Evolutionary conservation across 2,329 filamentous ascomycete species (phyloP).

Genomic region (Pseudogymnoascus pannorum): DNA sequence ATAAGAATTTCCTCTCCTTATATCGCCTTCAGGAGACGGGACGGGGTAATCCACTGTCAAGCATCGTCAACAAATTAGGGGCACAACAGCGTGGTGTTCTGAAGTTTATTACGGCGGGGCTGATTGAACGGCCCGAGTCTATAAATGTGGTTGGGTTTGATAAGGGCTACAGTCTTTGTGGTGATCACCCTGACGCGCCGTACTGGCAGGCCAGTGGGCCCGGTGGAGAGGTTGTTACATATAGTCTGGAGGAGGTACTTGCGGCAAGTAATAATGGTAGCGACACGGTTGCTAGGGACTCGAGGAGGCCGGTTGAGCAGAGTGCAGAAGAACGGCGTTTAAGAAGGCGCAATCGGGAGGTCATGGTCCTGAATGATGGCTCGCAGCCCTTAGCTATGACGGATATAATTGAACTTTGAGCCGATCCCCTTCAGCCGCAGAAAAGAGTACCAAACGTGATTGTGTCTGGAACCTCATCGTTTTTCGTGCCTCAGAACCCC

Average conservation of each 20-base stretch:
- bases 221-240: not conserved
- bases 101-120: slow-evolving; percentile 22
- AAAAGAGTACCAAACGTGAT: not conserved
- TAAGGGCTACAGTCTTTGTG: not conserved
- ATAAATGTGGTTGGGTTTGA: slow-evolving; percentile 29
- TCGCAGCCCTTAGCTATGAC: slow-evolving; percentile 63
- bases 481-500: not conserved
- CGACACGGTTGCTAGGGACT: slow-evolving; percentile 15
- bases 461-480: not conserved
- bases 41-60: not conserved
- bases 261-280: slow-evolving; percentile 24
- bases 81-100: slow-evolving; percentile 19
- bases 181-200: not conserved
- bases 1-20: slow-evolving; percentile 41
- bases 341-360: slow-evolving; percentile 70
- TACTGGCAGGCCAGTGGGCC: not conserved
- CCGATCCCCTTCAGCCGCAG: not conserved
- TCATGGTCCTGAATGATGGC: slow-evolving; percentile 87
- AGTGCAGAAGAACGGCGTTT: slow-evolving; percentile 63
- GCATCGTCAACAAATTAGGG: not conserved
- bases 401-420: slow-evolving; percentile 62
- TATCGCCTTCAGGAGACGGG: slow-evolving; percentile 29
- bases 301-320: slow-evolving; percentile 40
- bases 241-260: not conserved
- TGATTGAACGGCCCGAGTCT: slow-evolving; percentile 38